Conservation (phyloP, 352 stramenopile genomes). For the Pythium grandisporangium region DNA sequence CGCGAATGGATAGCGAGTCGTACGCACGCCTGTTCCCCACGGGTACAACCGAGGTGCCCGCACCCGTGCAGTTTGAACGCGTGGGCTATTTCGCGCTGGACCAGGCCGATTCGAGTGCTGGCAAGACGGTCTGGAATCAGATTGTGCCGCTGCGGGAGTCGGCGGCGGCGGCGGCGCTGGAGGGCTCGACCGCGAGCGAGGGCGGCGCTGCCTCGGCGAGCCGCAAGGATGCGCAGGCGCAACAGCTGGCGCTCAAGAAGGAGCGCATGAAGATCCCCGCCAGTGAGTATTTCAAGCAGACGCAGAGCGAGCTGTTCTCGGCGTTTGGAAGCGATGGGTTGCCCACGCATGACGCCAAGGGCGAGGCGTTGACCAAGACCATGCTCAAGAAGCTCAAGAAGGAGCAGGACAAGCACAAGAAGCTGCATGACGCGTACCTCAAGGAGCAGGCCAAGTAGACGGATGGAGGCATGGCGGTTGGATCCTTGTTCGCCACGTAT, state of each 20-base stretch:
- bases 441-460: constrained; percentile 13
- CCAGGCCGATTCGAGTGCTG: constrained; percentile 88
- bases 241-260: constrained; percentile 87
- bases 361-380: constrained; percentile 64
- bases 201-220: constrained; percentile 44
- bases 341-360: constrained; percentile 62
- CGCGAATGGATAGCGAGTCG: constrained; percentile 84
- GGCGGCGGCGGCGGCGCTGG: constrained; percentile 23
- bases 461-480: neutral
- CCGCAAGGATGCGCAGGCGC: constrained; percentile 76
- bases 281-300: constrained; percentile 75
- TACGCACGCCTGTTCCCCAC: constrained; percentile 40
- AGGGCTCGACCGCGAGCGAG: constrained; percentile 35
- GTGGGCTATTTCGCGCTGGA: constrained; percentile 98
- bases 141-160: constrained; percentile 93
- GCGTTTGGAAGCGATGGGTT: constrained; percentile 61
- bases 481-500: too few relatives aligned
- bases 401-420: constrained; percentile 85
- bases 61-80: constrained; percentile 97
- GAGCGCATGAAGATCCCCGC: constrained; percentile 88
- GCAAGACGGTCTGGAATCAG: constrained; percentile 94
- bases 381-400: constrained; percentile 86
- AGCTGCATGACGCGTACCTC: constrained; percentile 64
- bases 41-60: constrained; percentile 31
- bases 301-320: constrained; percentile 56